Percentiles rank a stretch among this genome's conserved stretches.
phyloP scores from a whole-genome alignment of 2,329 filamentous ascomycete species.

The Cladophialophora immunda region DNA sequence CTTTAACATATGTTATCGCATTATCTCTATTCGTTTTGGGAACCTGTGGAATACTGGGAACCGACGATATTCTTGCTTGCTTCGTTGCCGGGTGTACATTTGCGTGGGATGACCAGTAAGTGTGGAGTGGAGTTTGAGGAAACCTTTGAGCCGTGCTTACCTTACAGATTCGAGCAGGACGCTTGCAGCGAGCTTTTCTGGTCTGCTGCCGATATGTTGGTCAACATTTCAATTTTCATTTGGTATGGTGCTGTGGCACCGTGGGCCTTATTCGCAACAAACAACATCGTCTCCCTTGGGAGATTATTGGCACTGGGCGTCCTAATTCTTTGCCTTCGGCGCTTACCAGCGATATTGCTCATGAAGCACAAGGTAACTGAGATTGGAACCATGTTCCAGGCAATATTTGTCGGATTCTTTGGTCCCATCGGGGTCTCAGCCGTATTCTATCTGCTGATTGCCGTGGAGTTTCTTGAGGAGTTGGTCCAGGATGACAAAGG shows the following conservation, averaged over 20 bases:
- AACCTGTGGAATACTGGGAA: constrained; percentile 41
- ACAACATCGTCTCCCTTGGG: constrained; percentile 74
- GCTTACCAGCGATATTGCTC: constrained; percentile 76
- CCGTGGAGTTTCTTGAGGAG: constrained; percentile 72
- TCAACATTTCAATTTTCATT: constrained; percentile 86
- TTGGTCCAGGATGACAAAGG: constrained; percentile 64
- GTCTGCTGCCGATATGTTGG: constrained; percentile 90
- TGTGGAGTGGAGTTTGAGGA: constrained; percentile 11
- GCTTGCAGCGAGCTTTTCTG: constrained; percentile 91
- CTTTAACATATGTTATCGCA: constrained; percentile 84
- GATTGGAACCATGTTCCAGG: constrained; percentile 76
- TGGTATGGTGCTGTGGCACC: constrained; percentile 89
- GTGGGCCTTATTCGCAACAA: constrained; percentile 74
- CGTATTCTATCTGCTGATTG: constrained; percentile 86
- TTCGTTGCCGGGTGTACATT: constrained; percentile 61
- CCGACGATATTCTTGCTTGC: constrained; percentile 44
- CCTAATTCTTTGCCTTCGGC: constrained; percentile 76
- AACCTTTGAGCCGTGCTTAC: constrained; percentile 70
- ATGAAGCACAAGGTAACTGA: constrained; percentile 80
- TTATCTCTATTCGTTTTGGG: constrained; percentile 61
- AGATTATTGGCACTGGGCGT: constrained; percentile 77
- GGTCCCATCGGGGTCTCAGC: constrained; percentile 90
- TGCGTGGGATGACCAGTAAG: constrained; percentile 73
- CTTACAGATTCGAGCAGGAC: constrained; percentile 73
- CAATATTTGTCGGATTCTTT: constrained; percentile 88